Evolutionary conservation across 1,284 basidiomycete genomes (phyloP).

Genomic region (Melampsora larici-populina): DNA sequence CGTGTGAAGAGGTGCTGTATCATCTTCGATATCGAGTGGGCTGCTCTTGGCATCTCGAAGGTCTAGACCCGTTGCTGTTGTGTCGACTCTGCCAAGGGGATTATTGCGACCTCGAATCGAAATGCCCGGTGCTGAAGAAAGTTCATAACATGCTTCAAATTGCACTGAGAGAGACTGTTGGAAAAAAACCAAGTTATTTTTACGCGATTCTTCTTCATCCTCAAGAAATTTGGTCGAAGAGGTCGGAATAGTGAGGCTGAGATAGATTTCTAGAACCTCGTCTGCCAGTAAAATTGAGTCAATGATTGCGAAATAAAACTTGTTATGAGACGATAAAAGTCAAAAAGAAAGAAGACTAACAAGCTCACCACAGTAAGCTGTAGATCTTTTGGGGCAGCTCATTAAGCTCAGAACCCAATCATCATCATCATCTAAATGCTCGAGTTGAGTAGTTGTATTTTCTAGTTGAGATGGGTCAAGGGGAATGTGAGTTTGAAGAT

Average conservation of each 20-base stretch:
- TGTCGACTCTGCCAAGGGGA: no score
- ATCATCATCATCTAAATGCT: background rate
- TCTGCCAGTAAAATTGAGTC: slow-evolving; percentile 5
- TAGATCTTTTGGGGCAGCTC: background rate
- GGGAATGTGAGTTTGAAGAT: no score
- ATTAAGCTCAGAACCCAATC: background rate
- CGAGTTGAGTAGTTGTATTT: no score
- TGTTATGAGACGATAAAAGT: background rate
- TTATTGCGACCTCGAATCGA: background rate
- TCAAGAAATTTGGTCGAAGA: background rate
- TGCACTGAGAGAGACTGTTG: background rate
- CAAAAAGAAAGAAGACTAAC: background rate
- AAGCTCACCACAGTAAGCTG: slow-evolving; percentile 6
- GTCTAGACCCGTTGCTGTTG: no score
- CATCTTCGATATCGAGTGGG: no score
- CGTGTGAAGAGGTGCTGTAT: no score
- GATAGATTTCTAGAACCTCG: slow-evolving; percentile 7
- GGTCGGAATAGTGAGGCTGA: background rate
- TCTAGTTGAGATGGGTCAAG: no score
- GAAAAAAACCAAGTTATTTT: background rate
- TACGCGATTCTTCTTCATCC: background rate
- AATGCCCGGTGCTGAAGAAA: background rate
- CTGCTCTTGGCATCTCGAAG: no score
- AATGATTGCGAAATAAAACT: background rate
- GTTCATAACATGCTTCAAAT: background rate